phyloP scores from a whole-genome alignment of 345 rosid genomes.

The Eucalyptus pauciflora region DNA sequence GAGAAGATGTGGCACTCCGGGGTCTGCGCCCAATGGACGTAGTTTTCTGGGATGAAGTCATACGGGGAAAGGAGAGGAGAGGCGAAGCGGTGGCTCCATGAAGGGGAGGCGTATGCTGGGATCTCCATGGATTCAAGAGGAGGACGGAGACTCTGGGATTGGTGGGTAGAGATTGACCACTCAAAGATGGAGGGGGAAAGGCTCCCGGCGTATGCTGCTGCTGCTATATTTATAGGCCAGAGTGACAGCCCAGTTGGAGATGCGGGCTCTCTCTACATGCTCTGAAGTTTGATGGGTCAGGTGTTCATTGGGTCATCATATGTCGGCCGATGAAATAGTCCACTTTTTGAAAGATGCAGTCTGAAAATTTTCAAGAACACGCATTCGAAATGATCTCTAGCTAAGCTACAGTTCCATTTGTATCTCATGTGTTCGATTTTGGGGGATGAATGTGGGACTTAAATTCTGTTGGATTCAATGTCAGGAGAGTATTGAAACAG shows the following conservation, averaged over 20 bases:
- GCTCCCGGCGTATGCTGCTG: neutral
- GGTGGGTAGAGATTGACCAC: neutral
- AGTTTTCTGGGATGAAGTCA: conserved; percentile 24
- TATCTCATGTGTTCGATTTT: neutral
- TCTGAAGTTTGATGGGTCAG: neutral
- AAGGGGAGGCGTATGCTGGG: conserved; percentile 17
- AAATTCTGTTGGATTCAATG: neutral
- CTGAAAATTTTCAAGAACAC: neutral
- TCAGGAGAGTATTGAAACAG: fast-evolving
- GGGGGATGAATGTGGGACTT: neutral
- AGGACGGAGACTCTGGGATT: neutral
- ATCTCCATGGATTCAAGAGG: conserved; percentile 25
- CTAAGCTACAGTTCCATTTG: neutral
- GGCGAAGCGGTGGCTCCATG: conserved; percentile 27
- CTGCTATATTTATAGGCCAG: neutral
- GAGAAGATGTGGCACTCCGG: conserved; percentile 62
- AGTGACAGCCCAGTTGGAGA: neutral
- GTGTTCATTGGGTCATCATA: neutral
- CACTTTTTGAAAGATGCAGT: neutral
- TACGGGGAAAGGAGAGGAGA: conserved; percentile 12
- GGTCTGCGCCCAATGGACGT: conserved; percentile 58
- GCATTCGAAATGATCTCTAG: neutral
- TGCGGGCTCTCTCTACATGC: neutral
- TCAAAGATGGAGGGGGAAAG: neutral
- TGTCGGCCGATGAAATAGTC: neutral